Conservation (phyloP, 345 rosid genomes). For the Populus davidiana region DNA sequence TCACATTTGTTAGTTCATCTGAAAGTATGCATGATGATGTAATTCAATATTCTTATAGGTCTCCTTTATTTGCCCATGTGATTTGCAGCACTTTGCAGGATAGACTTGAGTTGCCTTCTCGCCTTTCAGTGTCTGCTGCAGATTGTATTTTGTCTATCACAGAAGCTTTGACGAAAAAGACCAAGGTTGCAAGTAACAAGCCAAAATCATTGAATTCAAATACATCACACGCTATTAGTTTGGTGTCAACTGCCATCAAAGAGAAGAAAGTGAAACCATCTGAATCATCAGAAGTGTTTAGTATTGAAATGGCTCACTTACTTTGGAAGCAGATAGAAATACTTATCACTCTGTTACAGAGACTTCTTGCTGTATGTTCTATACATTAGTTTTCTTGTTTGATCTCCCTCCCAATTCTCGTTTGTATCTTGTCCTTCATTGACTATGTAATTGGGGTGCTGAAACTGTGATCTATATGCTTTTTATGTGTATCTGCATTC, state of each 20-base stretch:
- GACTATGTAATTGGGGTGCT: neutral
- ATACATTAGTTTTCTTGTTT: conserved; percentile 9
- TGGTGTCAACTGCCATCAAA: conserved; percentile 21
- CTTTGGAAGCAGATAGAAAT: conserved; percentile 64
- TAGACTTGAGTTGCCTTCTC: conserved; percentile 81
- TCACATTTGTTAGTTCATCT: neutral
- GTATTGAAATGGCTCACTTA: conserved; percentile 36
- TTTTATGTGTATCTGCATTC: neutral
- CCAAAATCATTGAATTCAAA: conserved; percentile 31
- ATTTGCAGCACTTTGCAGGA: conserved; percentile 58
- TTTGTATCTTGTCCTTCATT: neutral
- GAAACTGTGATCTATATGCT: neutral
- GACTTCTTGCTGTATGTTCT: conserved; percentile 63
- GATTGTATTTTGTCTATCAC: conserved; percentile 75
- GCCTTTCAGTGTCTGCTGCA: conserved; percentile 83
- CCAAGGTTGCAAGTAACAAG: conserved; percentile 34
- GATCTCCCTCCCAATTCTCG: neutral
- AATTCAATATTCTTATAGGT: neutral
- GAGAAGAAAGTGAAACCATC: conserved; percentile 36
- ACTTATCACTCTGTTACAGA: conserved; percentile 50
- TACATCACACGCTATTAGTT: conserved; percentile 34
- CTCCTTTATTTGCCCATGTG: conserved; percentile 9
- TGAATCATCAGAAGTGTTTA: conserved; percentile 30
- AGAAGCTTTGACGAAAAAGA: conserved; percentile 62
- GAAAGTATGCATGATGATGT: neutral